Conservation (phyloP, 495 filamentous ascomycete species). For the Xylaria palmicola region DNA sequence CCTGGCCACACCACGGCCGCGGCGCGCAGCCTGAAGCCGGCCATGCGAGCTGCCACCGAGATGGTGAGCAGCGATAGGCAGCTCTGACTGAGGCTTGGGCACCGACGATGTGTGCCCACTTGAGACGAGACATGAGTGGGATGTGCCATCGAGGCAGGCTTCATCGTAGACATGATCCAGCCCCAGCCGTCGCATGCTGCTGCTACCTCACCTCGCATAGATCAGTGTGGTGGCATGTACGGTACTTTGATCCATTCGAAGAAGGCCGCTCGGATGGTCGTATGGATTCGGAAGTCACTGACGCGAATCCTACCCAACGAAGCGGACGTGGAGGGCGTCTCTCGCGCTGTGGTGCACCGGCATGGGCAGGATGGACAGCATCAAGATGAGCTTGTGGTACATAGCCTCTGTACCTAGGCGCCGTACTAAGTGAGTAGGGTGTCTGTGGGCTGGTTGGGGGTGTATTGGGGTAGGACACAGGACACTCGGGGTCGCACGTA, state of each 20-base stretch:
- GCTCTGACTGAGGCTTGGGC: neutral
- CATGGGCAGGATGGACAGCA: no score
- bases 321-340: neutral
- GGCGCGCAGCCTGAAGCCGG: neutral
- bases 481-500: no score
- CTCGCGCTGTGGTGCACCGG: no score
- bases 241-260: neutral
- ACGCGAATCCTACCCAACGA: conserved; percentile 7
- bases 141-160: neutral
- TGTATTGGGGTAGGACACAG: no score
- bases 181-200: neutral
- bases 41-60: neutral
- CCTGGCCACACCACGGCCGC: neutral
- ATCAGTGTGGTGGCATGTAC: neutral
- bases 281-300: conserved; percentile 9
- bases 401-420: no score
- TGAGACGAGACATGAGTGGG: neutral
- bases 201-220: neutral
- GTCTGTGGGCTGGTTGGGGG: neutral
- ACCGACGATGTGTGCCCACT: neutral
- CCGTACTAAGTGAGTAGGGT: neutral
- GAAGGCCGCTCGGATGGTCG: neutral
- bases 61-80: neutral
- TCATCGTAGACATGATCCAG: neutral
- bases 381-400: no score